A percentile compares a stretch with the other conserved stretches of the same genome.
phyloP scores from a whole-genome alignment of 176 grass and related monocot species.

The Tillandsia fasciculata region DNA sequence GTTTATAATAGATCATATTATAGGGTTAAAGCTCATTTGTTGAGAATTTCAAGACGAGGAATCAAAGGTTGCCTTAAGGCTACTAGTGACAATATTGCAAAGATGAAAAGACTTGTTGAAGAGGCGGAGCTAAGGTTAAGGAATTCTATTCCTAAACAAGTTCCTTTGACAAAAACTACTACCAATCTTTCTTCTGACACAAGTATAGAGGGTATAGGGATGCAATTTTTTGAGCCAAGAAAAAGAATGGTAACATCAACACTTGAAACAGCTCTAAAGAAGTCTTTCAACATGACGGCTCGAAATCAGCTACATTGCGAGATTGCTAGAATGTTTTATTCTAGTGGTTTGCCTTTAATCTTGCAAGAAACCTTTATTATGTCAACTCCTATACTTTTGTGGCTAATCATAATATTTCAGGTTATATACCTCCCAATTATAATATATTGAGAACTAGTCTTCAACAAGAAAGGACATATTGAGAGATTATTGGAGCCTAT shows the following conservation, averaged over 20 bases:
- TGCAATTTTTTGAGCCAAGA: too few relatives aligned
- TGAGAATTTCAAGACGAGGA: neutral
- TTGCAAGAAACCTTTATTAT: neutral
- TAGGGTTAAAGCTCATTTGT: slow-evolving; percentile 5
- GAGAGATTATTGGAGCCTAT: neutral
- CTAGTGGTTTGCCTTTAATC: neutral
- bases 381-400: neutral
- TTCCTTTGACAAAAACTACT: neutral
- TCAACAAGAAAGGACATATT: neutral
- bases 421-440: neutral
- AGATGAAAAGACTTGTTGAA: neutral
- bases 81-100: neutral
- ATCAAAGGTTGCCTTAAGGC: slow-evolving; percentile 11
- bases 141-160: neutral
- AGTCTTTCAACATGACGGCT: neutral
- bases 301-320: neutral
- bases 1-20: slow-evolving; percentile 10
- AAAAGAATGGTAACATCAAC: neutral
- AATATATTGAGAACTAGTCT: neutral
- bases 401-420: neutral
- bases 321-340: neutral
- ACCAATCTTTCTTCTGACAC: too few relatives aligned
- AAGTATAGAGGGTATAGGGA: too few relatives aligned
- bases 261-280: neutral
- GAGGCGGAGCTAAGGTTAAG: neutral